A percentile compares a stretch with the other conserved stretches of the same genome.
These are phyloP conservation scores for Colletotrichum higginsianum DNA, from an alignment of 2,329 filamentous ascomycete genomes.

Conservation along the genomic window DNA sequence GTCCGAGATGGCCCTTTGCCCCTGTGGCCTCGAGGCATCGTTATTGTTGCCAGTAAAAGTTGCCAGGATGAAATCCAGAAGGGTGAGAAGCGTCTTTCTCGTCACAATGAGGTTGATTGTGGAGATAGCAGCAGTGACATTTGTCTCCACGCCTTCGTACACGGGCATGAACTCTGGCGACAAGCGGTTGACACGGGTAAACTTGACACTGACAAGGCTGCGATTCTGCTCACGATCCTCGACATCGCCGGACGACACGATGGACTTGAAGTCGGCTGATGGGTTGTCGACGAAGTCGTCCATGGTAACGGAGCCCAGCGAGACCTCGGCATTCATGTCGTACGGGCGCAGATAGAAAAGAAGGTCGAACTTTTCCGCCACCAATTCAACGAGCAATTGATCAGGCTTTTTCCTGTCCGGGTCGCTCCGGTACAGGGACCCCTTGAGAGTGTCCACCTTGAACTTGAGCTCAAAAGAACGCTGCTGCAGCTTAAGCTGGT, in stretches of 20 bases:
- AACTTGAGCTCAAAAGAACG: slow-evolving; percentile 97
- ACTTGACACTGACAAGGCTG: slow-evolving; percentile 90
- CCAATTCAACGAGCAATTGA: slow-evolving; percentile 87
- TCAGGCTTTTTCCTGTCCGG: slow-evolving; percentile 83
- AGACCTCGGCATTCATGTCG: slow-evolving; percentile 94
- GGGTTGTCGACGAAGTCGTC: slow-evolving; percentile 96
- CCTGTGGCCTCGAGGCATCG: slow-evolving; percentile 48
- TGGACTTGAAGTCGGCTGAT: slow-evolving; percentile 92
- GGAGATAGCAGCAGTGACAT: slow-evolving; percentile 90
- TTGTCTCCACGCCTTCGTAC: slow-evolving; percentile 94
- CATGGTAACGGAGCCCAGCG: slow-evolving; percentile 87
- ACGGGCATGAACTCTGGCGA: slow-evolving; percentile 94
- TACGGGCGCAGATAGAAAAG: slow-evolving; percentile 90
- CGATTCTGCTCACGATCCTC: slow-evolving; percentile 83
- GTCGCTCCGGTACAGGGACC: slow-evolving; percentile 91
- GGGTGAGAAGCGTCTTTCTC: slow-evolving; percentile 88
- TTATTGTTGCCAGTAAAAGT: slow-evolving; percentile 83
- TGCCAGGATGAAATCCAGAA: slow-evolving; percentile 93
- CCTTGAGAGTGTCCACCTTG: slow-evolving; percentile 92
- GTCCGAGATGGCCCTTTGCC: slow-evolving; percentile 55
- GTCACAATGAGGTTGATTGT: slow-evolving; percentile 98
- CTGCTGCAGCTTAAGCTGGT: slow-evolving; percentile 83
- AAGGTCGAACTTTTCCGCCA: slow-evolving; percentile 90
- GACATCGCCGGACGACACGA: slow-evolving; percentile 86
- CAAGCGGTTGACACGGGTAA: slow-evolving; percentile 87